A percentile compares a stretch with the other conserved stretches of the same genome.
phyloP scores from a whole-genome alignment of 2,329 filamentous ascomycete genomes.

The Exophiala aquamarina region DNA sequence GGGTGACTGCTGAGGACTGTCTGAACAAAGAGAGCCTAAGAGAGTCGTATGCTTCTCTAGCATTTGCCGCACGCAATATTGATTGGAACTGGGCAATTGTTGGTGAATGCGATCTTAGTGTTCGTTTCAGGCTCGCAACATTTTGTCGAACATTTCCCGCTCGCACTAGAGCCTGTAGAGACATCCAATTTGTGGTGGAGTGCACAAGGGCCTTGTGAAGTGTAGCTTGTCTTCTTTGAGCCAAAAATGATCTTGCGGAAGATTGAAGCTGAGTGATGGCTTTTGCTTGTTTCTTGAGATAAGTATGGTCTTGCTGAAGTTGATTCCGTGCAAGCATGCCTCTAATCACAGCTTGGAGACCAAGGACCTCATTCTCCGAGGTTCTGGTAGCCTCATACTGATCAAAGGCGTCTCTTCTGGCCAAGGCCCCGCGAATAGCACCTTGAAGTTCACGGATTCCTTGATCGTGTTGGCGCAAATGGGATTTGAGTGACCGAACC shows the following conservation, averaged over 20 bases:
- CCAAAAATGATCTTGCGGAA: slow-evolving; percentile 32
- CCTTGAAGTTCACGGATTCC: slow-evolving; percentile 55
- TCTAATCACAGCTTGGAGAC: slow-evolving; percentile 64
- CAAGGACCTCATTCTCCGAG: slow-evolving; percentile 62
- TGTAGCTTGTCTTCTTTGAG: slow-evolving; percentile 40
- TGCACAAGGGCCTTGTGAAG: slow-evolving; percentile 42
- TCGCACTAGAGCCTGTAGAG: slow-evolving; percentile 48
- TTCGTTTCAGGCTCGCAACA: slow-evolving; percentile 34
- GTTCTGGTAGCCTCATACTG: slow-evolving; percentile 63
- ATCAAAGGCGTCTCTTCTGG: slow-evolving; percentile 41
- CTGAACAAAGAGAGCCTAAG: slow-evolving; percentile 56
- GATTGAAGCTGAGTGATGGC: slow-evolving; percentile 49
- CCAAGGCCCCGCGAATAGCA: slow-evolving; percentile 51
- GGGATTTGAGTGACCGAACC: slow-evolving; percentile 42
- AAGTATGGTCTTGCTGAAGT: slow-evolving; percentile 13
- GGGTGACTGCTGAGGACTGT: slow-evolving; percentile 57
- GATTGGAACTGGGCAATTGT: slow-evolving; percentile 53
- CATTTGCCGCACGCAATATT: slow-evolving; percentile 47
- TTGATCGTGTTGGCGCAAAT: slow-evolving; percentile 40
- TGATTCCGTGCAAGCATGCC: slow-evolving; percentile 42
- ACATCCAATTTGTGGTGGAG: slow-evolving; percentile 40
- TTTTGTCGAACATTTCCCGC: slow-evolving; percentile 36
- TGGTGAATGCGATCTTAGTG: slow-evolving; percentile 45
- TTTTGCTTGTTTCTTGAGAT: slow-evolving; percentile 29
- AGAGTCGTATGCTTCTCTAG: slow-evolving; percentile 42